Percentiles rank a stretch among this genome's conserved stretches.
Conservation (phyloP, 441 rosid genomes). For the Euphorbia schlechtendalii region DNA sequence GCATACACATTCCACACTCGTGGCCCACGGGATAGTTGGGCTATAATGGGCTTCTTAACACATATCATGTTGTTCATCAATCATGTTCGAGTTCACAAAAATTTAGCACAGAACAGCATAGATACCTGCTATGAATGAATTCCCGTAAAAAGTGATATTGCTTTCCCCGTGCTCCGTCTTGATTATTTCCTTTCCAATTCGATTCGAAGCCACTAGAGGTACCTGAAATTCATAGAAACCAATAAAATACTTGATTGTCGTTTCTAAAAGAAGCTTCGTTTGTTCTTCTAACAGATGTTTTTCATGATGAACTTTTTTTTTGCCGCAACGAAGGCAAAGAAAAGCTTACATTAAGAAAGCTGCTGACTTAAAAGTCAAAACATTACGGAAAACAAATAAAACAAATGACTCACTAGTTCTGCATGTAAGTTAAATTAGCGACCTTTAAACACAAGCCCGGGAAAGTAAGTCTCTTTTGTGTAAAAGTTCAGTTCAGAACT, state of each 20-base stretch:
- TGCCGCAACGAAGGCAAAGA: too few species aligned
- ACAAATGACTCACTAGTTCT: not conserved
- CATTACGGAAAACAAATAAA: not conserved
- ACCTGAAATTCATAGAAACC: conserved; percentile 38
- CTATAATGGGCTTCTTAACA: not conserved
- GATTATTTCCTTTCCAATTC: conserved; percentile 66
- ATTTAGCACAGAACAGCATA: too few species aligned
- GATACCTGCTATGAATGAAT: conserved; percentile 77
- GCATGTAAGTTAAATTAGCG: conserved; percentile 3
- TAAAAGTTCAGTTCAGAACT: too few species aligned
- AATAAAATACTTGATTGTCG: not conserved
- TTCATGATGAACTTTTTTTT: too few species aligned
- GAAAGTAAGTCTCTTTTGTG: too few species aligned
- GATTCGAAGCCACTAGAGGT: conserved; percentile 79
- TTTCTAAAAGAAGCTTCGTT: not conserved
- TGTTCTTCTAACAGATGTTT: too few species aligned
- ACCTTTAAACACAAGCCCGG: conserved; percentile 5
- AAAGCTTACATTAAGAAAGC: not conserved
- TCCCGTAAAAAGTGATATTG: conserved; percentile 72
- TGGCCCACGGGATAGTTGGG: not conserved
- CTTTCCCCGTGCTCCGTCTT: conserved; percentile 81
- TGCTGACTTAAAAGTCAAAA: not conserved
- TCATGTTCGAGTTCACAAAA: too few species aligned
- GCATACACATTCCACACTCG: not conserved
- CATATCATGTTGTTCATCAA: too few species aligned